Evolutionary conservation across 257 asterid genomes (phyloP), one percentile per base, ranked within the genome.

Genomic region (Solanum microdontum): DNA sequence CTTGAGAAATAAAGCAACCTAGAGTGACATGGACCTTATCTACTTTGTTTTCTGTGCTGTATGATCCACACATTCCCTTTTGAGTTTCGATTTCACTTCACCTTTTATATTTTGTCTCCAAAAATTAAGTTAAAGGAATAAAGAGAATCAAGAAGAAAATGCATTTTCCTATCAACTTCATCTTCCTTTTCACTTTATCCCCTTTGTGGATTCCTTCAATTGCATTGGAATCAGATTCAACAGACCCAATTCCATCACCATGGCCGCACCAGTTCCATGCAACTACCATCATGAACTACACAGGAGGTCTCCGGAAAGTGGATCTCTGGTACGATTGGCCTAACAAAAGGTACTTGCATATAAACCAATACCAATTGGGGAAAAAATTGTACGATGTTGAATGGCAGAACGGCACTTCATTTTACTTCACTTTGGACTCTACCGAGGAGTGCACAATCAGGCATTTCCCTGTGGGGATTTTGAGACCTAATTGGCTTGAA

Each of bases 301-400:
- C 92, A 24, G 93, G 92, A 24, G 89, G 94, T 3, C 93, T 94
- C 12, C 88, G 94, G 88, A 79, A 91, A 9, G 93, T 95, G 76
- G 96, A 96, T 89, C 93, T 96, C 43, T 95, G 99, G 97, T 95
- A 96, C 91, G 99, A 96, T 80, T 96, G 98, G 96, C 90, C 98
- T 62, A 96, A 96, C 88, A 95, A 98, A 80, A 95, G 98, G 75
- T 94, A 96, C 92, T 92, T 93, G 91, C 95, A 95, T 93, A 94
- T 95, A 87, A 51, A 95, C 28, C 97, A 92, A 80, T 83, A 91
- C 92, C 98, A 95, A 93, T 93, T 95, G 45, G 95, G 92, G 19
- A 80, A 87, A 74, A 87, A 87, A 19, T 12, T 90, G 37, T 96
- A 96, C 90, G 97, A 66, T 74, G 87, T 92, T 32, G 98, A 96